Base-by-base conservation (phyloP, 441 rosid genomes). In the Macaranga tanarius region DNA sequence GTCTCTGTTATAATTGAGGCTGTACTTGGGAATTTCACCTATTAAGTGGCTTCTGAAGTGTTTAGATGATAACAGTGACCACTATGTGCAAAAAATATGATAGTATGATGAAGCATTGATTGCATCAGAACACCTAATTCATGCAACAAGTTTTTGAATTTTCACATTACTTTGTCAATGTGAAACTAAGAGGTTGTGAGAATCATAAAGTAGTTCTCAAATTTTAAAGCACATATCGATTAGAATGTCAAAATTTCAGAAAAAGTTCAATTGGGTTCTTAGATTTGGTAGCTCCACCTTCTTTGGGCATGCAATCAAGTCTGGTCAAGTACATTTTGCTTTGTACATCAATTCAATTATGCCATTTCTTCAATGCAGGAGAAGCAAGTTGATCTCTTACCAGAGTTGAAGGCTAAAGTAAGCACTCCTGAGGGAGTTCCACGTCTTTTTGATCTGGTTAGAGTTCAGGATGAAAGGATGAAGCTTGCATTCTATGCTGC, bases 401-500 rank as follows among this genome's bases (percentile, higher is more conserved):
- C 81, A 23, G 91, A 85, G 75, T 51, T 88, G 78, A 91, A 84
- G 82, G 88, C 85, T 78, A 87, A 75, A 42, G 87, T 88, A 76
- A 85, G 78, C 85, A 86, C 92, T 65, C 97, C 97, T 16, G 97
- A 92, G 84, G 93, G 93, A 23, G 93, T 88, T 77, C 93, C 92
- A 28, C 96, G 96, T 63, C 98, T 92, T 73, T 91, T 91, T 89
- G 98, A 95, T 82, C 83, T 92, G 64, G 84, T 95, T 68, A 86
- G 87, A 81, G 97, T 92, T 81, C 80, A 83, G 74, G 96, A 95
- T 84, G 97, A 92, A 77, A 86, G 95, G 76, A 86, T 91, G 92
- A 95, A 85, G 79, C 97, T 91, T 81, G 98, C 99, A 65, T 95
- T 95, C 79, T 94, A 80, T 85, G 96, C 98, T 48, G 89, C 91